Conservation (phyloP, 148 eudicot genomes). For the Cornus florida region DNA sequence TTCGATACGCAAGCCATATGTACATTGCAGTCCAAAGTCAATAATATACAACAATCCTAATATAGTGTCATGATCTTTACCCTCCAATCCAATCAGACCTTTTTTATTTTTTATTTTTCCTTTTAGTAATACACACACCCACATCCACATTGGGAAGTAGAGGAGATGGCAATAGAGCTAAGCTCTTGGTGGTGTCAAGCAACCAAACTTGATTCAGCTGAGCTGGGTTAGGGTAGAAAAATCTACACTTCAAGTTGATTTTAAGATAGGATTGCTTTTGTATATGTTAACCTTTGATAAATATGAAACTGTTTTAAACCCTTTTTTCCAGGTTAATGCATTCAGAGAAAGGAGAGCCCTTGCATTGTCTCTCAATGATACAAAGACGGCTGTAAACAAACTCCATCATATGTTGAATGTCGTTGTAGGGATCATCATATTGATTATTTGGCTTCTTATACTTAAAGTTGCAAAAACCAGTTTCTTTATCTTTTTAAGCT, state of each 20-base stretch:
- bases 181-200: background rate
- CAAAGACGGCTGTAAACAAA: conserved; percentile 83
- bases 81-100: background rate
- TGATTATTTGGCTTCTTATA: conserved; percentile 68
- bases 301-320: background rate
- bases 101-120: no score
- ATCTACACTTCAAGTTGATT: background rate
- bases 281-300: background rate
- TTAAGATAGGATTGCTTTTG: background rate
- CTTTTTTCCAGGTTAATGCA: conserved; percentile 53
- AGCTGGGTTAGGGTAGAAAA: background rate
- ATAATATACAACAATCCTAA: background rate
- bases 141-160: background rate
- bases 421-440: conserved; percentile 39
- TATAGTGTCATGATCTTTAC: background rate
- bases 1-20: background rate
- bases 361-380: conserved; percentile 76
- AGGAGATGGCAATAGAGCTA: no score
- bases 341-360: conserved; percentile 79
- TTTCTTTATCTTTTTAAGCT: conserved; percentile 63
- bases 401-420: conserved; percentile 66
- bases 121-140: background rate
- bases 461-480: conserved; percentile 58
- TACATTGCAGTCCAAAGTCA: background rate
- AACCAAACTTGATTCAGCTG: background rate